Percentiles rank a stretch among this genome's conserved stretches.
Evolutionary conservation across 2,329 filamentous ascomycete species (phyloP).

Genomic region (Achaetomium macrosporum): DNA sequence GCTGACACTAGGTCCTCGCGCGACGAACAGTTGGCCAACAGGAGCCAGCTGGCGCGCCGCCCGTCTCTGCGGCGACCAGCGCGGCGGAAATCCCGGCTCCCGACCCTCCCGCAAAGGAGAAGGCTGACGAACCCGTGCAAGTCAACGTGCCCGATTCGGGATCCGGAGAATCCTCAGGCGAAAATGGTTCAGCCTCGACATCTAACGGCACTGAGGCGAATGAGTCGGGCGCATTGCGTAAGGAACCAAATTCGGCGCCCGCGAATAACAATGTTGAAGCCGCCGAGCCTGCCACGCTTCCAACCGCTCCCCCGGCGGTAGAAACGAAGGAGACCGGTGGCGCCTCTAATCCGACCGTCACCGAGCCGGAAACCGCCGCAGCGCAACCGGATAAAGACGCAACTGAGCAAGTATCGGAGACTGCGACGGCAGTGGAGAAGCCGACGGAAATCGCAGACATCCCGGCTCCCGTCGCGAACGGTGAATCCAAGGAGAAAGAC

Average conservation of each 20-base stretch:
- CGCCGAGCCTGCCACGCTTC: slow-evolving; percentile 2
- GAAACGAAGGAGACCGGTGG: slow-evolving; percentile 2
- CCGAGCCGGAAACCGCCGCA: background rate
- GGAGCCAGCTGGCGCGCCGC: background rate
- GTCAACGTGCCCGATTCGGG: background rate
- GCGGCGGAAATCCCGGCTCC: slow-evolving; percentile 9
- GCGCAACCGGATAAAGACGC: background rate
- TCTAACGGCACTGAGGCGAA: background rate
- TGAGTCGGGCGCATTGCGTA: background rate
- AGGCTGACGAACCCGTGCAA: background rate
- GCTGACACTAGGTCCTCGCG: background rate
- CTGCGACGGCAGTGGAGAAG: background rate
- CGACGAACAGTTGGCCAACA: slow-evolving; percentile 7
- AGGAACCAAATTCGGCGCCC: background rate
- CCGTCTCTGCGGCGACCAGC: slow-evolving; percentile 7
- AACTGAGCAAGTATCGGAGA: background rate
- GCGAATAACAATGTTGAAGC: background rate
- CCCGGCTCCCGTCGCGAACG: background rate
- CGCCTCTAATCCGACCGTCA: background rate
- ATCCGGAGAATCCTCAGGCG: background rate
- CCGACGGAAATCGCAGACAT: background rate
- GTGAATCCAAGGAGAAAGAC: slow-evolving; percentile 11
- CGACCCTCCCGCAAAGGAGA: background rate
- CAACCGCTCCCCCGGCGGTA: background rate
- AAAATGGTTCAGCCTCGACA: background rate